A percentile compares a stretch with the other conserved stretches of the same genome.
Evolutionary conservation across 257 asterid genomes (phyloP).

Genomic region (Schizonepeta tenuifolia): DNA sequence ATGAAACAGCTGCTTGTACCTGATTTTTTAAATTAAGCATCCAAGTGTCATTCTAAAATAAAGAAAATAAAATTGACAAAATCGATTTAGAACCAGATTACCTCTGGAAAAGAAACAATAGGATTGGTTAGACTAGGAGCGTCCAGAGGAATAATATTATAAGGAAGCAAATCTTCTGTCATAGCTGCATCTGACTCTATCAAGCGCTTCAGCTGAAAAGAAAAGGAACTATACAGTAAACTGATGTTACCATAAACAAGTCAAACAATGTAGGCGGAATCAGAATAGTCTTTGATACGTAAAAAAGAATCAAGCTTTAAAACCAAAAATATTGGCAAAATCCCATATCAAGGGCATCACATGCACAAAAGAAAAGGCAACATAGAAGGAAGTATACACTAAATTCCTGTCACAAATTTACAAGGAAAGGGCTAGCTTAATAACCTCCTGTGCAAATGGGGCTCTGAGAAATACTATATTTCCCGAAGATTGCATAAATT

Average conservation of each 20-base stretch:
- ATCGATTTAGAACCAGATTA: constrained; percentile 37
- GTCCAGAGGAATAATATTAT: constrained; percentile 92
- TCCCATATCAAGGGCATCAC: constrained; percentile 13
- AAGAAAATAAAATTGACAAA: constrained; percentile 7
- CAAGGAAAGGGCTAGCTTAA: constrained; percentile 16
- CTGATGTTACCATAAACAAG: constrained; percentile 11
- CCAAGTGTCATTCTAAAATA: constrained; percentile 27
- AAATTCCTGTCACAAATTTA: not conserved
- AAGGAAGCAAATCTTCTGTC: constrained; percentile 90
- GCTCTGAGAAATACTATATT: not conserved
- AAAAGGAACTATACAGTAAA: constrained; percentile 34
- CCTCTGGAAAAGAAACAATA: constrained; percentile 81
- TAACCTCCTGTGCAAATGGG: not conserved
- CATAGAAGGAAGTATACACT: constrained; percentile 11
- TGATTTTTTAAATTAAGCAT: constrained; percentile 39
- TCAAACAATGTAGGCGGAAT: constrained; percentile 6
- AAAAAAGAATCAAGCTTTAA: not conserved
- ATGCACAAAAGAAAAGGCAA: constrained; percentile 19
- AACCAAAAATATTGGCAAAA: not conserved
- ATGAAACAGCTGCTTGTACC: constrained; percentile 86
- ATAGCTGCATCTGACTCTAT: constrained; percentile 97
- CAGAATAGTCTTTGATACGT: not conserved
- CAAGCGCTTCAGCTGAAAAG: constrained; percentile 81
- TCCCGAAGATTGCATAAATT: constrained; percentile 17
- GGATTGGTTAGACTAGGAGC: constrained; percentile 76